These are phyloP conservation scores for Stenocarpella maydis DNA, from an alignment of 2,329 filamentous ascomycete genomes.

Conservation along the genomic window DNA sequence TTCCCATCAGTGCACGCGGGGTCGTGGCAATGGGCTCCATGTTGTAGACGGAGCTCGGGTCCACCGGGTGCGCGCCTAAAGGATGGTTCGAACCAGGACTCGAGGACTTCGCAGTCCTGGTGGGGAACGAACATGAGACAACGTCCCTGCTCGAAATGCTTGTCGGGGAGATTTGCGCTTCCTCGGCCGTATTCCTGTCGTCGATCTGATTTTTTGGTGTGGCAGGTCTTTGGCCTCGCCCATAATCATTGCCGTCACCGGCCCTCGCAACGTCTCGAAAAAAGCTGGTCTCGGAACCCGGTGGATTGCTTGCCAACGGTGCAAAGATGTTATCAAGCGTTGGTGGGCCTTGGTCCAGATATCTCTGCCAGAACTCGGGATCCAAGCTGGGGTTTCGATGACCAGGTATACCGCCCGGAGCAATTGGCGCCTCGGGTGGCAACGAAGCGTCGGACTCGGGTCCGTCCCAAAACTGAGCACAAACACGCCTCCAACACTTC, in stretches of 20 bases:
- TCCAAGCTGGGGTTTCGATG: conserved; percentile 64
- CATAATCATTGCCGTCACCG: not conserved
- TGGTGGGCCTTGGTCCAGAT: conserved; percentile 51
- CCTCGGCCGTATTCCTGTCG: conserved; percentile 38
- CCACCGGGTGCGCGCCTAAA: conserved; percentile 64
- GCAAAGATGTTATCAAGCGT: conserved; percentile 53
- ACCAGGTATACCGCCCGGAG: conserved; percentile 77
- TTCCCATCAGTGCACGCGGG: conserved; percentile 65
- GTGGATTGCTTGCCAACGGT: conserved; percentile 39
- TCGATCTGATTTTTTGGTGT: conserved; percentile 54
- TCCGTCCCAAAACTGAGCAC: conserved; percentile 87
- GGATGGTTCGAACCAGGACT: conserved; percentile 52
- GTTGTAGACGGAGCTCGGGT: conserved; percentile 58
- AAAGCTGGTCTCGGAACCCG: conserved; percentile 49
- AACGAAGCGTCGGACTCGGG: conserved; percentile 70
- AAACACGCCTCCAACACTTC: conserved; percentile 95
- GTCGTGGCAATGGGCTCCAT: conserved; percentile 64
- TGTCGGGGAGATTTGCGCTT: conserved; percentile 58
- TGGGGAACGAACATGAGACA: conserved; percentile 70
- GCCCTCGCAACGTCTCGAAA: conserved; percentile 56
- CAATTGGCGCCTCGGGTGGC: conserved; percentile 71
- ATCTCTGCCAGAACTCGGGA: conserved; percentile 61
- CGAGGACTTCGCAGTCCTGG: conserved; percentile 54
- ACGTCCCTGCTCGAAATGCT: conserved; percentile 69
- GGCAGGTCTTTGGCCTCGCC: conserved; percentile 49